Evolutionary conservation across 2,329 filamentous ascomycete species (phyloP).

Genomic region (Boeremia lycopersici): DNA sequence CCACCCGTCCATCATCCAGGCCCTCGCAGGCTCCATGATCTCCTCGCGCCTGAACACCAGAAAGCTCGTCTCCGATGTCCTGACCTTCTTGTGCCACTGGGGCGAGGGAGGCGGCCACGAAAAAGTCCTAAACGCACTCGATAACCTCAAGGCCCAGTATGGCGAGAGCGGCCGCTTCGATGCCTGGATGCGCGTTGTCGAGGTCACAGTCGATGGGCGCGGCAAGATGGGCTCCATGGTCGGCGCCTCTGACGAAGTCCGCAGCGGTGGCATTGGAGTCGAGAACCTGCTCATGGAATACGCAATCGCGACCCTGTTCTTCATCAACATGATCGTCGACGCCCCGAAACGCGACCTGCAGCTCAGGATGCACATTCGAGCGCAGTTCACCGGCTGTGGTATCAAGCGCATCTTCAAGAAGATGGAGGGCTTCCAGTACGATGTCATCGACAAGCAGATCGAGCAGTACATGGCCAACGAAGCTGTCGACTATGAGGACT

Average conservation of each 20-base stretch:
- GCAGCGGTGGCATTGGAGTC: conserved; percentile 96
- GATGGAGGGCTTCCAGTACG: conserved; percentile 98
- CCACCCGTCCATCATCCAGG: conserved; percentile 88
- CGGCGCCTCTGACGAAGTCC: conserved; percentile 92
- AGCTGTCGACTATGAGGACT: conserved; percentile 97
- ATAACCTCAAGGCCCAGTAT: conserved; percentile 84
- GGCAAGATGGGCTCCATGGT: conserved; percentile 99
- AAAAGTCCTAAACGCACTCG: conserved; percentile 92
- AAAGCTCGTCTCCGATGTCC: conserved; percentile 92
- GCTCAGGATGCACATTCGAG: conserved; percentile 89
- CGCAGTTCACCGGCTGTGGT: conserved; percentile 93
- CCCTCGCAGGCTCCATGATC: conserved; percentile 83
- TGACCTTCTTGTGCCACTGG: conserved; percentile 97
- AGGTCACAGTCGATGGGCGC: conserved; percentile 94
- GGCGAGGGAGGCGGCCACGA: conserved; percentile 84
- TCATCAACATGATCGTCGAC: conserved; percentile 97
- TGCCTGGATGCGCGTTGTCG: conserved; percentile 97
- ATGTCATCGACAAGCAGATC: conserved; percentile 97
- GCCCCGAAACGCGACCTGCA: conserved; percentile 87
- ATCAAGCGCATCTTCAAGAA: conserved; percentile 93
- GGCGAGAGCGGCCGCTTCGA: conserved; percentile 96
- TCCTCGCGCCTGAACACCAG: conserved; percentile 88
- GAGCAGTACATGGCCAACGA: conserved; percentile 92
- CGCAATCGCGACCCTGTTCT: conserved; percentile 88
- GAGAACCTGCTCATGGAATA: conserved; percentile 99